phyloP scores from a whole-genome alignment of 2,329 filamentous ascomycete genomes.

The Trichoderma sp. region DNA sequence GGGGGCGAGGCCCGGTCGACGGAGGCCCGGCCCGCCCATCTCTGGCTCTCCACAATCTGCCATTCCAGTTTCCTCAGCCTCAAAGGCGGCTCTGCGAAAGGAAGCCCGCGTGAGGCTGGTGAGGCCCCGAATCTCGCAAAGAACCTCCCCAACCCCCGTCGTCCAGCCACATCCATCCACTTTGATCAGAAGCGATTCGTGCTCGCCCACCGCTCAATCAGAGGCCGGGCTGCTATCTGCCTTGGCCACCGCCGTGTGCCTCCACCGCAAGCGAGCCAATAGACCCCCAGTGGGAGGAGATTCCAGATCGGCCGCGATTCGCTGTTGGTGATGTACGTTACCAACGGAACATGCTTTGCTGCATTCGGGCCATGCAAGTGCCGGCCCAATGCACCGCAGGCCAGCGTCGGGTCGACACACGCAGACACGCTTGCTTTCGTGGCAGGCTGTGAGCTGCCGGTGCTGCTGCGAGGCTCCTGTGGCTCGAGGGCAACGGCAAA shows the following conservation, averaged over 20 bases:
- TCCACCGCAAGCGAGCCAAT: conserved; percentile 27
- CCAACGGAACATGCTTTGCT: conserved; percentile 24
- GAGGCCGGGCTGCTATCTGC: conserved; percentile 9
- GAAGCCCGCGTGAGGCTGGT: neutral
- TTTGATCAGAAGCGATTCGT: neutral
- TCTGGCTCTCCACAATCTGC: conserved; percentile 11
- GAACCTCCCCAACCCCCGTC: neutral
- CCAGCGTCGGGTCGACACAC: conserved; percentile 32
- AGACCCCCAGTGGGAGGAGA: neutral
- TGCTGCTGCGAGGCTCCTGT: conserved; percentile 26
- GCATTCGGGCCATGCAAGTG: conserved; percentile 29
- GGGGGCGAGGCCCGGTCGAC: conserved; percentile 11
- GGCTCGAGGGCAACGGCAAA: conserved; percentile 17
- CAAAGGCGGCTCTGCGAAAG: conserved; percentile 24
- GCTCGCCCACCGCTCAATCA: conserved; percentile 23
- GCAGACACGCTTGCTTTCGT: conserved; percentile 43
- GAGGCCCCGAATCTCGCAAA: neutral
- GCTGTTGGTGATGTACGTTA: conserved; percentile 4
- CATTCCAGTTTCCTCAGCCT: neutral
- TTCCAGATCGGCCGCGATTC: neutral
- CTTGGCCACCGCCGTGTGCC: conserved; percentile 17
- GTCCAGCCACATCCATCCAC: conserved; percentile 13
- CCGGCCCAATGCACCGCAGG: conserved; percentile 29
- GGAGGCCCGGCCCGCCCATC: conserved; percentile 24
- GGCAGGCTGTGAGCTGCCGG: conserved; percentile 39